Evolutionary conservation across 1,284 basidiomycete species (phyloP), one percentile per base, ranked within the genome.

Genomic region (Microbotryum silenes-acaulis): DNA sequence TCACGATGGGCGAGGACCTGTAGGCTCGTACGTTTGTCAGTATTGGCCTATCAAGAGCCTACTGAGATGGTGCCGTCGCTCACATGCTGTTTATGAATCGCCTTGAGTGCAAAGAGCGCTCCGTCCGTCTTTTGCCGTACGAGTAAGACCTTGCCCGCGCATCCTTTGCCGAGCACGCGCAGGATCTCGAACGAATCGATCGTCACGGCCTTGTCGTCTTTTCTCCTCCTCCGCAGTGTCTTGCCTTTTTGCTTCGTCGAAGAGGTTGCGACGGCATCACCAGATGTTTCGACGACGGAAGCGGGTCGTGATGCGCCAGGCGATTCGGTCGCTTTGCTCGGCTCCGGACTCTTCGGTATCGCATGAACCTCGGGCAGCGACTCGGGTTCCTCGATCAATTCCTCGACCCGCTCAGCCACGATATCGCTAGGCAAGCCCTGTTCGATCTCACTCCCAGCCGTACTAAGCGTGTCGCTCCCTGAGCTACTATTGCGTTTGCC

Each of bases 141-240:
- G 54, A 69, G 54, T 9, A 67, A 68, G 21, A 81, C 80, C 76
- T 94, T 93, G 55, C 92, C 93, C 2, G 93, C 92, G 72, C 92
- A 97, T 1, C 93, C 94, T 77, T 93, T 96, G 18, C 93, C 93
- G 8, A 97, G 79, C 21, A 97, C 93, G 27, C 91, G 83, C 81
- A 96, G 87, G 82, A 97, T 89, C 77, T 97, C 90, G 75, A 97
- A 97, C 77, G 97, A 92, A 70, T 91, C 83, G 63, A 97, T 81
- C 27, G 62, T 58, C 23, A 68, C 51, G 1, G 49, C 29, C 9
- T 27, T 51, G 48, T 50, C 29, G 16, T 12, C 48, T 18, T 18
- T 42, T 6, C 4, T 42, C 14, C 37, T 42, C 37, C 14, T 42
- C 16, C 16, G 37, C 37, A 42, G 37, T 18, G 37, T 42, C 37